Evolutionary conservation across 1,139 yeast genomes (phyloP).

Genomic region (Blastobotrys persicus): DNA sequence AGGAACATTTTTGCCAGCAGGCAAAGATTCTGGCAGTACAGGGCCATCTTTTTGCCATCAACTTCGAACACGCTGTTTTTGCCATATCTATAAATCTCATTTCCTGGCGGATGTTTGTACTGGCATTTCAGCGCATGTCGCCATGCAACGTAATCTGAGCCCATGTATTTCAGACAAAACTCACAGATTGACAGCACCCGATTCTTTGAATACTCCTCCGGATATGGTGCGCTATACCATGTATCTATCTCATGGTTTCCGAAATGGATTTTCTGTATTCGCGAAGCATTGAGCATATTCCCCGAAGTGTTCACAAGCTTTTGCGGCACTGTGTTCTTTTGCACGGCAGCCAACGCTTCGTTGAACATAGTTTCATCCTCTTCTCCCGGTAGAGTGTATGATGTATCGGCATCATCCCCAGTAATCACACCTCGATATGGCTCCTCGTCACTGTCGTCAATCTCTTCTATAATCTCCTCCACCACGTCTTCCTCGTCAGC

Average conservation of each 20-base stretch:
- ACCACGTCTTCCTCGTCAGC: slow-evolving; percentile 15
- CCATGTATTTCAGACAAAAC: slow-evolving; percentile 79
- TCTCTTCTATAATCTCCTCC: slow-evolving; percentile 21
- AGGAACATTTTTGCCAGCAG: slow-evolving; percentile 82
- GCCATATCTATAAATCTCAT: slow-evolving; percentile 74
- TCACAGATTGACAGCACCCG: slow-evolving; percentile 74
- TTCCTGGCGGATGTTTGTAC: slow-evolving; percentile 78
- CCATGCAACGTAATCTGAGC: slow-evolving; percentile 60
- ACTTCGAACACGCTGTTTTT: slow-evolving; percentile 78
- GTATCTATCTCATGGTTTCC: slow-evolving; percentile 75
- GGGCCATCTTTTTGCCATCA: slow-evolving; percentile 82
- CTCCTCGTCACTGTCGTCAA: slow-evolving; percentile 29
- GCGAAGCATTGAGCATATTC: slow-evolving; percentile 29
- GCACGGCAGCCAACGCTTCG: slow-evolving; percentile 30
- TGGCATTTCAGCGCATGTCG: slow-evolving; percentile 76
- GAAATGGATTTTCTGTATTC: slow-evolving; percentile 58
- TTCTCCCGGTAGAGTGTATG: slow-evolving; percentile 56
- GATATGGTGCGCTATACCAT: slow-evolving; percentile 93
- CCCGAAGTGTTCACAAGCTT: slow-evolving; percentile 1
- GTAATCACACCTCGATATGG: slow-evolving; percentile 67
- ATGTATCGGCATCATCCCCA: slow-evolving; percentile 59
- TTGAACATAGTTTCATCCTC: slow-evolving; percentile 53
- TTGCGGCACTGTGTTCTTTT: too few species aligned
- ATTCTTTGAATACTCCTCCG: slow-evolving; percentile 73
- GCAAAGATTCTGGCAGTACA: slow-evolving; percentile 85